Evolutionary conservation across 108 stramenopile genomes (phyloP).

Genomic region (Aurantiochytrium sp.): DNA sequence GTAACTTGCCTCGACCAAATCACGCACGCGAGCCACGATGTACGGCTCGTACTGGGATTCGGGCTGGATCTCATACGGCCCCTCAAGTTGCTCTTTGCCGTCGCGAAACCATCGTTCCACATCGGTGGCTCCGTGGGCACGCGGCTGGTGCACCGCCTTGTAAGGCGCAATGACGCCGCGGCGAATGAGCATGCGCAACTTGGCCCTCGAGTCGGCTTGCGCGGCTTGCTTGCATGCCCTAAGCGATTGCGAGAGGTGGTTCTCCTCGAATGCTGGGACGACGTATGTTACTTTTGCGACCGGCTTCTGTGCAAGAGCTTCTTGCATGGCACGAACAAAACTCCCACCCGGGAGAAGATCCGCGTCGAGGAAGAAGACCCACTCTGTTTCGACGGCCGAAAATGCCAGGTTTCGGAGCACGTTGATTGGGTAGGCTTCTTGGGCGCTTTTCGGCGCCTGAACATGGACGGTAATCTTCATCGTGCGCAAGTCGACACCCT

Average conservation of each 20-base stretch:
- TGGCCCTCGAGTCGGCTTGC: not conserved
- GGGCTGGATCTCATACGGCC: not conserved
- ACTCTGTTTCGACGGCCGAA: not conserved
- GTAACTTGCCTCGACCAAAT: not conserved
- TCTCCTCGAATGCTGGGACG: not conserved
- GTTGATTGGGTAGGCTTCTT: not conserved
- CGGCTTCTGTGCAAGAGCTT: too few species aligned
- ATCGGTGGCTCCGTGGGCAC: not conserved
- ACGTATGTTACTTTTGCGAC: not conserved
- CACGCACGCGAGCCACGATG: not conserved
- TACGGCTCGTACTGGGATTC: not conserved
- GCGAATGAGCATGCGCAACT: not conserved
- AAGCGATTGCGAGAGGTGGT: not conserved
- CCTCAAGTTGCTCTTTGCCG: not conserved
- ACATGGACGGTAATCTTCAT: not conserved
- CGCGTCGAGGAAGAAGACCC: not conserved
- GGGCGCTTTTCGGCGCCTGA: not conserved
- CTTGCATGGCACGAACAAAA: not conserved
- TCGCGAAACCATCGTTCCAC: not conserved
- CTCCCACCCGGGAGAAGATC: not conserved
- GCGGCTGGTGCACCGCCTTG: conserved; percentile 21
- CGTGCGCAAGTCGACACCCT: not conserved
- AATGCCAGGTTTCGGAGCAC: not conserved
- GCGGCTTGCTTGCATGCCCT: not conserved
- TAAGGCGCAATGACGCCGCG: not conserved